Percentiles rank a stretch among this genome's conserved stretches.
These are phyloP conservation scores for Talaromyces sp. DNA, from an alignment of 2,329 filamentous ascomycete species.

Conservation along the genomic window DNA sequence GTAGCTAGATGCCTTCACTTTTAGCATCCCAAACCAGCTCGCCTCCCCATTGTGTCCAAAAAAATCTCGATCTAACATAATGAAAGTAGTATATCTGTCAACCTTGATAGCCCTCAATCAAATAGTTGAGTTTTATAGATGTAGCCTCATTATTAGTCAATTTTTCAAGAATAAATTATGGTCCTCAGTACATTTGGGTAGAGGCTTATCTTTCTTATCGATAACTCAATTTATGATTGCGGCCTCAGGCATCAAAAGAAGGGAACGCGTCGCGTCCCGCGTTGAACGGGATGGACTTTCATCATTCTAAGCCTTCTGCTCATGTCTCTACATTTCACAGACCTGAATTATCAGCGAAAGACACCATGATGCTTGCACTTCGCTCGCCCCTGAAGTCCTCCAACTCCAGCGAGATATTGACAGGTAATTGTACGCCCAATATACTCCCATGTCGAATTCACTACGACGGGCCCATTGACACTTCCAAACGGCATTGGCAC, in stretches of 20 bases:
- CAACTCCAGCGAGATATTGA: background rate
- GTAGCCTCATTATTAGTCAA: conserved; percentile 10
- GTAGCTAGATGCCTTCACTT: background rate
- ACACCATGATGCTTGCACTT: conserved; percentile 34
- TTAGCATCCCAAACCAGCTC: conserved; percentile 1
- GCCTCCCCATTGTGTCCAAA: background rate
- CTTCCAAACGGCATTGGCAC: conserved; percentile 66
- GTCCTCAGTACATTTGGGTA: background rate
- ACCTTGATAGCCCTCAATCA: background rate
- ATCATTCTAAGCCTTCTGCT: background rate
- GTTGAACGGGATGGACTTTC: background rate
- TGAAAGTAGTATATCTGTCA: background rate
- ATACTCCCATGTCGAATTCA: conserved; percentile 77
- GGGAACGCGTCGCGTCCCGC: conserved; percentile 9
- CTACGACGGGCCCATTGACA: conserved; percentile 69
- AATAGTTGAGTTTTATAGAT: background rate
- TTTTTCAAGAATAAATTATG: background rate
- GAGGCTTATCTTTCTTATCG: background rate
- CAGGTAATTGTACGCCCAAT: conserved; percentile 57
- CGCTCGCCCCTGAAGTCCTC: conserved; percentile 26
- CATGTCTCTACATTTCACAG: background rate
- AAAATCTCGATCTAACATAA: conserved; percentile 4
- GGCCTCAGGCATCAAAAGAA: background rate
- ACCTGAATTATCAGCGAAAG: too few relatives aligned
- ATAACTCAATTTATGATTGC: background rate